Evolutionary conservation across 208 protist genomes (phyloP).

Genomic region (Leishmania guyanensis): DNA sequence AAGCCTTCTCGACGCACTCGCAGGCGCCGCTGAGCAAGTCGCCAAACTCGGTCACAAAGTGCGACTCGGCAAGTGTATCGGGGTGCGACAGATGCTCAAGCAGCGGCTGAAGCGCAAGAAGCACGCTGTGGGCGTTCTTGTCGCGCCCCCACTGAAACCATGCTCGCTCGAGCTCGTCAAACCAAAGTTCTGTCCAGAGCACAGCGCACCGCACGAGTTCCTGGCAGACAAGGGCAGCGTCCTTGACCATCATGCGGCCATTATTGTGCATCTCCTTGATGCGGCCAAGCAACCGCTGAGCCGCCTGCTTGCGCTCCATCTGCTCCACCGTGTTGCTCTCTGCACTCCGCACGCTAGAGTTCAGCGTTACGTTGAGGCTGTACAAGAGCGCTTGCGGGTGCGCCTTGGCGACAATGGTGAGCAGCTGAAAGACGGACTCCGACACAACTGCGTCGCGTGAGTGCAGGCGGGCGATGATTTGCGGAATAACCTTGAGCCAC

Average conservation of each 20-base stretch:
- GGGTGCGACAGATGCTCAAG: slow-evolving; percentile 92
- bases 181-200: slow-evolving; percentile 96
- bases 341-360: slow-evolving; percentile 55
- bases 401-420: slow-evolving; percentile 93
- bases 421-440: slow-evolving; percentile 93
- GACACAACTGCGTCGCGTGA: slow-evolving; percentile 86
- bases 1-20: slow-evolving; percentile 84
- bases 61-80: slow-evolving; percentile 95
- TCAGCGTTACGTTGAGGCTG: slow-evolving; percentile 97
- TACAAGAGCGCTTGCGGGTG: slow-evolving; percentile 99
- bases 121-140: slow-evolving; percentile 93
- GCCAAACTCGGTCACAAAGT: slow-evolving; percentile 92
- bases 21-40: slow-evolving; percentile 61
- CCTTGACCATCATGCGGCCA: slow-evolving; percentile 90
- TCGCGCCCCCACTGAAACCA: slow-evolving; percentile 96
- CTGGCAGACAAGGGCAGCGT: slow-evolving; percentile 95
- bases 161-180: slow-evolving; percentile 96
- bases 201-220: slow-evolving; percentile 99
- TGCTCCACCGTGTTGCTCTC: slow-evolving; percentile 46
- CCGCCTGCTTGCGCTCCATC: slow-evolving; percentile 65
- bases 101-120: slow-evolving; percentile 93
- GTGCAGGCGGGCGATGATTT: slow-evolving; percentile 99
- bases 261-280: slow-evolving; percentile 86
- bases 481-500: slow-evolving; percentile 99
- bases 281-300: slow-evolving; percentile 75